A percentile compares a stretch with the other conserved stretches of the same genome.
phyloP scores from a whole-genome alignment of 257 asterid species.

The Gentiana dahurica region DNA sequence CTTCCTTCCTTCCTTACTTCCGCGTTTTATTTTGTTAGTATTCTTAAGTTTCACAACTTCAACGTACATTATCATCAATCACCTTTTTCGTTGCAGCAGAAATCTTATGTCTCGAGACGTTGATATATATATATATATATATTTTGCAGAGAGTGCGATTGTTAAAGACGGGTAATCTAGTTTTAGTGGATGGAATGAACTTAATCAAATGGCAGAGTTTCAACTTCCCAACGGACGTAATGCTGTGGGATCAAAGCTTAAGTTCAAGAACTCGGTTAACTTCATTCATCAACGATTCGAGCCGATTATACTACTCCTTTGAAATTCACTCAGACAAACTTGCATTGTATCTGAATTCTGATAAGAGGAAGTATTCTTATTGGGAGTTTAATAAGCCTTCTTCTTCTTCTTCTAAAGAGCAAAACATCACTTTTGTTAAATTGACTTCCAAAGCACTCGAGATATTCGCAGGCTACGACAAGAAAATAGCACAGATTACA shows the following conservation, averaged over 20 bases:
- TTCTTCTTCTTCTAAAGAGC: conserved; percentile 8
- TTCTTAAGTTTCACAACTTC: too few relatives aligned
- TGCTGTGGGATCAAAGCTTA: conserved; percentile 87
- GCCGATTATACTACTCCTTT: conserved; percentile 49
- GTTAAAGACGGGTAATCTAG: conserved; percentile 68
- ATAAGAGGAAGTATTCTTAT: conserved; percentile 53
- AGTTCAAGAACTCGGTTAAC: conserved; percentile 74
- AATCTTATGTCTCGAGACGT: too few relatives aligned
- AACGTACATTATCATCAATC: neutral
- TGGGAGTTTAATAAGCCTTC: conserved; percentile 39
- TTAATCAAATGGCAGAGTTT: conserved; percentile 82
- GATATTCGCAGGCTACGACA: conserved; percentile 33
- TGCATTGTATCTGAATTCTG: conserved; percentile 44
- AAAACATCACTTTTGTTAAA: conserved; percentile 54
- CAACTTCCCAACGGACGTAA: conserved; percentile 78
- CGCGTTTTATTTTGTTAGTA: too few relatives aligned
- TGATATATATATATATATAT: neutral
- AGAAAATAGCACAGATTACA: conserved; percentile 33
- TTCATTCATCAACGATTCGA: conserved; percentile 50
- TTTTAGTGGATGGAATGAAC: conserved; percentile 51
- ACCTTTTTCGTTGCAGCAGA: neutral
- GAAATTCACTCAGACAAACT: conserved; percentile 56
- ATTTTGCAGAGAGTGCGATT: conserved; percentile 56
- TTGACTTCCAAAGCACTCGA: conserved; percentile 52
- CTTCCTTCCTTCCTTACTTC: neutral